These are phyloP conservation scores for Mycena latifolia DNA, from an alignment of 768 basidiomycete species.

Conservation along the genomic window DNA sequence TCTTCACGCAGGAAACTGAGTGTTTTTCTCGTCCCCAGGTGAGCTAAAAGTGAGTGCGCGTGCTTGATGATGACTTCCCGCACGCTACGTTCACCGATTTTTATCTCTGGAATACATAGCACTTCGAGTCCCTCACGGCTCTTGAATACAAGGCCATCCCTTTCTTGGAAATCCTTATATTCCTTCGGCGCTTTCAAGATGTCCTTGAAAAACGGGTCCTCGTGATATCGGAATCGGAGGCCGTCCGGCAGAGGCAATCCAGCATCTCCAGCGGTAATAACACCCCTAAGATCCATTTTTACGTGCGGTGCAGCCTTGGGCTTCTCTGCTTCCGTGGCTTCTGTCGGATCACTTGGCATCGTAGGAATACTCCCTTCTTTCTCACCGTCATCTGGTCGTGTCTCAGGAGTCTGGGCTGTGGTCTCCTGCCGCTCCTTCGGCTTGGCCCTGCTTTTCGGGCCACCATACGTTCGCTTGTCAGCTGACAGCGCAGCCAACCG, in stretches of 20 bases:
- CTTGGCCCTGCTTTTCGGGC: background rate
- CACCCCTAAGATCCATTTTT: background rate
- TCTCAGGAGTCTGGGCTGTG: too few relatives aligned
- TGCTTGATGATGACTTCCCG: constrained; percentile 47
- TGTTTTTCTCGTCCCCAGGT: constrained; percentile 49
- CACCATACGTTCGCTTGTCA: constrained; percentile 6
- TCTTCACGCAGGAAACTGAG: constrained; percentile 25
- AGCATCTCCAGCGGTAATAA: constrained; percentile 6
- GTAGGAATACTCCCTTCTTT: background rate
- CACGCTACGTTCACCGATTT: constrained; percentile 13
- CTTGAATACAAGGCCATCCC: constrained; percentile 40
- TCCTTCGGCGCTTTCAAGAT: constrained; percentile 40
- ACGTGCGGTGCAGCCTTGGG: too few relatives aligned
- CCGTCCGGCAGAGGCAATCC: constrained; percentile 4
- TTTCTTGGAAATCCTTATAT: constrained; percentile 42
- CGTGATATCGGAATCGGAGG: constrained; percentile 8
- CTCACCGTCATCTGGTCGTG: background rate
- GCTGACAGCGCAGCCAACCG: background rate
- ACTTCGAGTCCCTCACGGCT: background rate
- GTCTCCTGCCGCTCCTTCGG: too few relatives aligned
- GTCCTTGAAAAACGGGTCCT: constrained; percentile 40
- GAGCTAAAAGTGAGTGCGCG: constrained; percentile 51
- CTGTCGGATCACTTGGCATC: too few relatives aligned
- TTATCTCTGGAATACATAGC: constrained; percentile 42
- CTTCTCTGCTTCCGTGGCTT: too few relatives aligned